Evolutionary conservation across 495 filamentous ascomycete species (phyloP).

Genomic region (Hyaloscypha variabilis): DNA sequence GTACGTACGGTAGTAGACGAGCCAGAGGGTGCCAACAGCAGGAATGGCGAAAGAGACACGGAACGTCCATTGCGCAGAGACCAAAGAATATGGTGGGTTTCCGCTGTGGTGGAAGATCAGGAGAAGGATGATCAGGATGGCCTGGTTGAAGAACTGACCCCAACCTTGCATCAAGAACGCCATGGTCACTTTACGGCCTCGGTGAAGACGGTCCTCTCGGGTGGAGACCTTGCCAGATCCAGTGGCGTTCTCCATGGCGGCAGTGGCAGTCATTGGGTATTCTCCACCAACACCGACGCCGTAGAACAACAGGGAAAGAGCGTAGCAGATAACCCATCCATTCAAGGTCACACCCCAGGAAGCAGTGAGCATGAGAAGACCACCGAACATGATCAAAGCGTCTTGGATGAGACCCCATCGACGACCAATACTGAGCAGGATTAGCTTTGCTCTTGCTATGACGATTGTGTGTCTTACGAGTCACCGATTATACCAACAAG

Average conservation of each 20-base stretch:
- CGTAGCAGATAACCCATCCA: slow-evolving; percentile 93
- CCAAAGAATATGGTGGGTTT: slow-evolving; percentile 71
- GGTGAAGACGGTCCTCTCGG: slow-evolving; percentile 86
- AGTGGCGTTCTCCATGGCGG: slow-evolving; percentile 90
- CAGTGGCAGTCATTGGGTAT: slow-evolving; percentile 92
- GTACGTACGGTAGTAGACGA: slow-evolving; percentile 86
- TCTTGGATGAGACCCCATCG: slow-evolving; percentile 93
- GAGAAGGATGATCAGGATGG: slow-evolving; percentile 76
- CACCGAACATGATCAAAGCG: slow-evolving; percentile 85
- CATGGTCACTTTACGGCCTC: slow-evolving; percentile 86
- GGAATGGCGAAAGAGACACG: slow-evolving; percentile 83
- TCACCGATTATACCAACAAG: slow-evolving; percentile 62
- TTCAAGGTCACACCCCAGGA: slow-evolving; percentile 82
- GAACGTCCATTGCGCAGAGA: slow-evolving; percentile 80
- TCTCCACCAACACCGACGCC: slow-evolving; percentile 89
- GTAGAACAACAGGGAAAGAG: slow-evolving; percentile 88
- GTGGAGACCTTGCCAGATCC: slow-evolving; percentile 85
- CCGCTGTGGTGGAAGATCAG: slow-evolving; percentile 77
- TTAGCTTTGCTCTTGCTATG: slow-evolving; percentile 2
- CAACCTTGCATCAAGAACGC: slow-evolving; percentile 97
- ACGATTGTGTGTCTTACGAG: slow-evolving; percentile 15
- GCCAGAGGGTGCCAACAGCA: slow-evolving; percentile 85
- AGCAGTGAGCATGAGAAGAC: slow-evolving; percentile 82
- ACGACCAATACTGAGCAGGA: slow-evolving; percentile 68
- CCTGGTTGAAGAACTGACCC: slow-evolving; percentile 92